Conservation (phyloP, 768 basidiomycete genomes). For the Strobilomyces dryophilus region DNA sequence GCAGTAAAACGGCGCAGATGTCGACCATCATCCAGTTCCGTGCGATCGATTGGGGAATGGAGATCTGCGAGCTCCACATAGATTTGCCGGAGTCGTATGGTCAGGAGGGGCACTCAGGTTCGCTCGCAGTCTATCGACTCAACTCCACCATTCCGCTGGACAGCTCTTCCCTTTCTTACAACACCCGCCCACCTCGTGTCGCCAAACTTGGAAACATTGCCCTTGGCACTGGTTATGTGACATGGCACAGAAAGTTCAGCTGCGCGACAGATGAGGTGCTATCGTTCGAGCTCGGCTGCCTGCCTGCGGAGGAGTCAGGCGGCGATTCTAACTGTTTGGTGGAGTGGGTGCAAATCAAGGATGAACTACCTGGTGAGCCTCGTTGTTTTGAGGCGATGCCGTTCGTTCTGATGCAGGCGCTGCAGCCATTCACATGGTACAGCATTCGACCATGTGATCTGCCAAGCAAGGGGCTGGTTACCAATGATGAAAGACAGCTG, state of each 20-base stretch:
- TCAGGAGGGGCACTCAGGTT: slow-evolving; percentile 3
- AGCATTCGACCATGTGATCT: slow-evolving; percentile 5
- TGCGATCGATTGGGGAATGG: slow-evolving; percentile 16
- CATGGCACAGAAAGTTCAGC: slow-evolving; percentile 11
- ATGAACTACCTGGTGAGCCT: slow-evolving; percentile 7
- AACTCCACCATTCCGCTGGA: slow-evolving; percentile 10
- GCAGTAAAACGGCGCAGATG: background rate
- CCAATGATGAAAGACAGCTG: no score
- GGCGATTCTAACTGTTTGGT: slow-evolving; percentile 5
- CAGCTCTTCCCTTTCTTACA: slow-evolving; percentile 5
- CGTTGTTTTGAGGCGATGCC: background rate
- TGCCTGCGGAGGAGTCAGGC: slow-evolving; percentile 3
- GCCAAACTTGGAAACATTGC: slow-evolving; percentile 3
- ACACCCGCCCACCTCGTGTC: slow-evolving; percentile 4
- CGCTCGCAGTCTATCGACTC: slow-evolving; percentile 4
- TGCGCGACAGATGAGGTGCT: slow-evolving; percentile 10
- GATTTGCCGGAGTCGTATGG: slow-evolving; percentile 3
- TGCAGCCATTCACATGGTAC: slow-evolving; percentile 12
- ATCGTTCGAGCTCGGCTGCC: slow-evolving; percentile 12
- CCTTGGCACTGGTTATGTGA: background rate
- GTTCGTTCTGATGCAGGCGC: background rate
- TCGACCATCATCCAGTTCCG: slow-evolving; percentile 15
- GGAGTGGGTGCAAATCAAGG: slow-evolving; percentile 15
- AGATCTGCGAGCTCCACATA: slow-evolving; percentile 9
- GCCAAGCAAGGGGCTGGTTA: no score